Conservation (phyloP, 2,329 filamentous ascomycete genomes). For the Fusarium continuum region DNA sequence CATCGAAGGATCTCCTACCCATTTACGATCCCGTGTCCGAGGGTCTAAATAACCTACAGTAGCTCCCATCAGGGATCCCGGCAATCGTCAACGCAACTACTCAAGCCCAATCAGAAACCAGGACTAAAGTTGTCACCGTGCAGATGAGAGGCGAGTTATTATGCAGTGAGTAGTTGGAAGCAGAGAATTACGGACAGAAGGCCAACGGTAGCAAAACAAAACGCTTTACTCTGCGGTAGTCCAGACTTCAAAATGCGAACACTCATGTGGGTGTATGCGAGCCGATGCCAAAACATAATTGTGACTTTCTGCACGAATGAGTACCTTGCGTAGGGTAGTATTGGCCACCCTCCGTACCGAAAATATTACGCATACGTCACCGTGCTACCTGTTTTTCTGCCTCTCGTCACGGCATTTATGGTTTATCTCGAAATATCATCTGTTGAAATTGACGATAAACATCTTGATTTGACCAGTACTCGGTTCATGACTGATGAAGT, state of each 20-base stretch:
- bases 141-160: neutral
- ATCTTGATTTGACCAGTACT: too few relatives aligned
- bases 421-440: neutral
- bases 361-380: neutral
- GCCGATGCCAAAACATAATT: neutral
- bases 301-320: neutral
- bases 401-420: too few relatives aligned
- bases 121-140: neutral
- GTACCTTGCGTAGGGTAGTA: neutral
- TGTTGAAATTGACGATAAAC: neutral
- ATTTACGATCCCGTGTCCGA: slow-evolving; percentile 1
- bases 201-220: neutral
- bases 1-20: slow-evolving; percentile 9
- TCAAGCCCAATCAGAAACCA: neutral
- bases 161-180: neutral
- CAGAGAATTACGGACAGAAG: neutral
- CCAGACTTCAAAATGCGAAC: neutral
- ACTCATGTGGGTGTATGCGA: neutral
- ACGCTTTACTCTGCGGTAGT: neutral
- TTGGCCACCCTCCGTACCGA: neutral
- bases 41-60: slow-evolving; percentile 14
- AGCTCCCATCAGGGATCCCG: slow-evolving; percentile 13
- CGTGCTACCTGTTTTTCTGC: neutral
- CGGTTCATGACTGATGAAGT: too few relatives aligned
- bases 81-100: neutral